These are phyloP conservation scores for Pichia sp. DNA, from an alignment of 1,139 yeast species.

Conservation along the genomic window DNA sequence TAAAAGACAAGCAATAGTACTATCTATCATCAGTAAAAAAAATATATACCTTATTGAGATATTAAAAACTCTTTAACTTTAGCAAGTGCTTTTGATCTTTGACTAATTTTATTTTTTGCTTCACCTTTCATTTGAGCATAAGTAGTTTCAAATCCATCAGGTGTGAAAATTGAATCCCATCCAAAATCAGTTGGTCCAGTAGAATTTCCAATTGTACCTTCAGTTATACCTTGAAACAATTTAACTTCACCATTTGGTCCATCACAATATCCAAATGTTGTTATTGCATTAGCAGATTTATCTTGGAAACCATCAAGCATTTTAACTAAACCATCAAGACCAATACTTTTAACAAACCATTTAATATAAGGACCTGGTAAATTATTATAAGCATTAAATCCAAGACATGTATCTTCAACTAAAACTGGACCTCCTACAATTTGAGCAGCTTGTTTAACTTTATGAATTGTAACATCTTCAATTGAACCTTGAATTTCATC, in stretches of 20 bases:
- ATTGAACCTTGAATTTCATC: slow-evolving; percentile 90
- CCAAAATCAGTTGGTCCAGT: slow-evolving; percentile 83
- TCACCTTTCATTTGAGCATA: slow-evolving; percentile 87
- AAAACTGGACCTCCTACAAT: slow-evolving; percentile 67
- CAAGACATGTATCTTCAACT: slow-evolving; percentile 92
- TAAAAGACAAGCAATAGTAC: too few relatives aligned
- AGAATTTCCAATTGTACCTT: slow-evolving; percentile 70
- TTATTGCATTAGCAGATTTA: slow-evolving; percentile 80
- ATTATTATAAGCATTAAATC: slow-evolving; percentile 67
- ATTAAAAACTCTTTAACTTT: slow-evolving; percentile 57
- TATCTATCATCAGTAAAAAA: too few relatives aligned
- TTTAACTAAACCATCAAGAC: slow-evolving; percentile 66
- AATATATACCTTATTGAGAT: neutral
- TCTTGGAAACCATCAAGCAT: slow-evolving; percentile 77
- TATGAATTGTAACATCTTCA: slow-evolving; percentile 73
- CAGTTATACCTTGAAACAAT: slow-evolving; percentile 78
- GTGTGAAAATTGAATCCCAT: slow-evolving; percentile 90
- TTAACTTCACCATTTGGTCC: slow-evolving; percentile 69
- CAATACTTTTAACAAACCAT: slow-evolving; percentile 77
- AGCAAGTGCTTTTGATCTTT: slow-evolving; percentile 75
- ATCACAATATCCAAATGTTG: slow-evolving; percentile 87
- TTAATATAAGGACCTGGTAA: slow-evolving; percentile 90
- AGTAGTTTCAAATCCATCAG: slow-evolving; percentile 62
- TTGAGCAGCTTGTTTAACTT: slow-evolving; percentile 72
- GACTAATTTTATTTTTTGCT: slow-evolving; percentile 75